Percentiles rank a stretch among this genome's conserved stretches.
These are phyloP conservation scores for Schoenoplectus triqueter DNA, from an alignment of 202 grass and related monocot genomes.

Conservation along the genomic window DNA sequence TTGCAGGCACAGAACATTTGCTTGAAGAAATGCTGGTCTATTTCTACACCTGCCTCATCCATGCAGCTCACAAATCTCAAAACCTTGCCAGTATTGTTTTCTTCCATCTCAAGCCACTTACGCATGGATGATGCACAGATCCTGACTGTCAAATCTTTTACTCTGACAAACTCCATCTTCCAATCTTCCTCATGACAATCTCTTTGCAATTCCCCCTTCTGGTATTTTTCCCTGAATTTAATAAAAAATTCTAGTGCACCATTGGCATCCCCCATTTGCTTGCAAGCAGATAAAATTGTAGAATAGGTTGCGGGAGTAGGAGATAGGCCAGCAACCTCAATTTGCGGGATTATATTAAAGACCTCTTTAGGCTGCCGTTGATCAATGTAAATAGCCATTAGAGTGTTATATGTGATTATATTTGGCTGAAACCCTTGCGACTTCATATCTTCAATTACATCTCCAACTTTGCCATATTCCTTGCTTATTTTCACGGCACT, in stretches of 20 bases:
- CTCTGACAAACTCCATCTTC: slow-evolving; percentile 64
- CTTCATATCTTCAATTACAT: slow-evolving; percentile 71
- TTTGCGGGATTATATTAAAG: slow-evolving; percentile 49
- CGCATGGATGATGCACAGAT: slow-evolving; percentile 65
- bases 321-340: slow-evolving; percentile 56
- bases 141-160: slow-evolving; percentile 51
- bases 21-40: slow-evolving; percentile 49
- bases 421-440: slow-evolving; percentile 55
- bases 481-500: slow-evolving; percentile 63
- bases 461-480: slow-evolving; percentile 46
- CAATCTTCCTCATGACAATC: slow-evolving; percentile 47
- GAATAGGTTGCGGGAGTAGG: slow-evolving; percentile 66
- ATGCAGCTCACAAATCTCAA: slow-evolving; percentile 67
- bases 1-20: slow-evolving; percentile 79
- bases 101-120: slow-evolving; percentile 45
- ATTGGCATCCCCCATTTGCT: slow-evolving; percentile 58
- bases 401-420: slow-evolving; percentile 76
- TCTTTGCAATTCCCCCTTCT: slow-evolving; percentile 51
- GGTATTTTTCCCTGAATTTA: slow-evolving; percentile 59
- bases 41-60: slow-evolving; percentile 52
- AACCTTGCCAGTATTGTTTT: slow-evolving; percentile 52
- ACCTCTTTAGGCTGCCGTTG: slow-evolving; percentile 58
- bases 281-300: slow-evolving; percentile 65
- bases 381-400: slow-evolving; percentile 80
- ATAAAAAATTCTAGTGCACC: slow-evolving; percentile 59